Evolutionary conservation across 2,329 filamentous ascomycete genomes (phyloP).

Genomic region (Microsporum canis): DNA sequence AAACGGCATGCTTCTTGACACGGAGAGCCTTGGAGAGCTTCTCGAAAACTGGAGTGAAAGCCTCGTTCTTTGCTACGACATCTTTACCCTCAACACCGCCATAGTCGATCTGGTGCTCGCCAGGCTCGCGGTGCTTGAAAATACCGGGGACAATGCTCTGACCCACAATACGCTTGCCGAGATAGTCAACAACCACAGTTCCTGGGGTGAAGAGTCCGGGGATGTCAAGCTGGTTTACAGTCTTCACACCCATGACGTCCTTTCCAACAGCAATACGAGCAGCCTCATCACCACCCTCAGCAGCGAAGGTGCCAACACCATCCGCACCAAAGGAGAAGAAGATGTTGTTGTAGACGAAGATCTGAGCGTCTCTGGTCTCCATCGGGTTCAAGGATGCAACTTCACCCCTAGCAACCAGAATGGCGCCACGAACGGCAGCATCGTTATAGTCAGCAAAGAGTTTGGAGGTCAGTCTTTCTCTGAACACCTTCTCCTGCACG

Average conservation of each 20-base stretch:
- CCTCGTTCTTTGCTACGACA: slow-evolving; percentile 78
- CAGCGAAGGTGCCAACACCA: slow-evolving; percentile 92
- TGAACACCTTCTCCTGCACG: slow-evolving; percentile 90
- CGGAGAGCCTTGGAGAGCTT: slow-evolving; percentile 83
- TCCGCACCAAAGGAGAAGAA: slow-evolving; percentile 99
- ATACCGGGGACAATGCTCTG: slow-evolving; percentile 98
- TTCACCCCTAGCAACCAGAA: slow-evolving; percentile 84
- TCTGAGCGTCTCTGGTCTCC: slow-evolving; percentile 83
- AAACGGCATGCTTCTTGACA: slow-evolving; percentile 90
- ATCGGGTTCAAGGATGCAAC: slow-evolving; percentile 91
- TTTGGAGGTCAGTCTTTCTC: slow-evolving; percentile 86
- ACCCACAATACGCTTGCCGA: slow-evolving; percentile 91
- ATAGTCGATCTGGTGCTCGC: slow-evolving; percentile 98
- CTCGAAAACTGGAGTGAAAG: slow-evolving; percentile 72
- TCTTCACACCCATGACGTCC: slow-evolving; percentile 84
- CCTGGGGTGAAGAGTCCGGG: slow-evolving; percentile 88
- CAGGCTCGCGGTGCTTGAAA: slow-evolving; percentile 95
- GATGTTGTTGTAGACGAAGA: slow-evolving; percentile 99
- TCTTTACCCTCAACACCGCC: slow-evolving; percentile 97
- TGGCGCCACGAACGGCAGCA: slow-evolving; percentile 80
- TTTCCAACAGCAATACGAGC: slow-evolving; percentile 93
- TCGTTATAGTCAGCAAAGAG: slow-evolving; percentile 97
- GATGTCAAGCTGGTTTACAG: slow-evolving; percentile 95
- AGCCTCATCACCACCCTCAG: slow-evolving; percentile 91
- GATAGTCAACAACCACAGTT: slow-evolving; percentile 91